Evolutionary conservation across 768 basidiomycete species (phyloP).

Genomic region (Trichaptum fuscoviolaceum): DNA sequence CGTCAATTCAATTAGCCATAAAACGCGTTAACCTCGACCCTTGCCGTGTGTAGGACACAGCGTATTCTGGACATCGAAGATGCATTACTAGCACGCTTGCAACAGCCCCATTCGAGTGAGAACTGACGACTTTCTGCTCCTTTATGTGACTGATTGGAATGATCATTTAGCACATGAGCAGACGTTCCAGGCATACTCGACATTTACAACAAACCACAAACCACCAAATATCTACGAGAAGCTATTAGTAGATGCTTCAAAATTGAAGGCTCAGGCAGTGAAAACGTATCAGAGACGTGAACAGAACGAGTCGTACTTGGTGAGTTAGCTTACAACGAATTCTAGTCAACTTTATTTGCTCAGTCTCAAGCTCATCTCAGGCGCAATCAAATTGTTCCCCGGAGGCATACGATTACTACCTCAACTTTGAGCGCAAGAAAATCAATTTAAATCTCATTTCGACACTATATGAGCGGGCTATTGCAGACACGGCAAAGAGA

Average conservation of each 20-base stretch:
- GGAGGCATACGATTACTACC: conserved; percentile 57
- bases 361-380: conserved; percentile 10
- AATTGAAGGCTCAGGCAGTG: conserved; percentile 53
- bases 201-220: conserved; percentile 78
- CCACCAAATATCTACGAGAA: conserved; percentile 73
- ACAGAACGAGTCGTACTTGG: conserved; percentile 52
- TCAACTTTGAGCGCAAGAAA: conserved; percentile 55
- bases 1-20: not conserved
- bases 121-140: conserved; percentile 3
- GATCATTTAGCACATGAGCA: conserved; percentile 66
- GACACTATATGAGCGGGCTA: conserved; percentile 67
- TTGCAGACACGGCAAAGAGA: conserved; percentile 62
- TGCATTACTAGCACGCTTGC: conserved; percentile 60
- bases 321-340: conserved; percentile 30
- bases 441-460: conserved; percentile 49
- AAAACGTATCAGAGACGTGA: conserved; percentile 64
- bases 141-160: not conserved
- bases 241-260: conserved; percentile 72
- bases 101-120: conserved; percentile 72
- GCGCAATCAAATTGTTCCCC: conserved; percentile 34
- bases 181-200: conserved; percentile 81
- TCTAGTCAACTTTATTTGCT: conserved; percentile 8
- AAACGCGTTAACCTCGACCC: not conserved
- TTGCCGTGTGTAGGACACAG: conserved; percentile 27
- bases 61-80: conserved; percentile 49